Base-by-base conservation (phyloP, 768 basidiomycete species). In the Mycena galericulata region DNA sequence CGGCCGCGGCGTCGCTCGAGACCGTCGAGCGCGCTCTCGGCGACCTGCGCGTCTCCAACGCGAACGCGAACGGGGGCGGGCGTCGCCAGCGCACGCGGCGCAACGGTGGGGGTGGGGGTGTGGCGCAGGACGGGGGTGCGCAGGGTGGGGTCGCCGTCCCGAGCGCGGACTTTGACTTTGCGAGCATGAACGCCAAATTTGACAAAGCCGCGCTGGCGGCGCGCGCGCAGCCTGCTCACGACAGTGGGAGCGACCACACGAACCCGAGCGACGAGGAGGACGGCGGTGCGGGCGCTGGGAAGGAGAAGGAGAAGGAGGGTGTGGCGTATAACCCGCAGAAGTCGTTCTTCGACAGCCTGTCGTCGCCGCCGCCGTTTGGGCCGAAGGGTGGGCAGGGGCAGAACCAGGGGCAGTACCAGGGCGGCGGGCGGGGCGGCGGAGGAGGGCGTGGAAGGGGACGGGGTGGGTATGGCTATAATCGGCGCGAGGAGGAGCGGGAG, bases 401-500 rank as follows among this genome's bases (percentile, higher is more conserved):
- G 77, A 20, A 75, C 83, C 30, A n/a, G 78, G 84, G 20, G 80
- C 66, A 46, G 73, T 72, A 8, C 75, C 67, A 67, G 40, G 62
- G 68, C 40, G 69, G 75, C 29, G 76, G 77, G n/a, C 26, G 62
- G 45, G 46, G 47, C 8, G 84, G 88, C 0, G 81, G 85, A 73
- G 83, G 29, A 18, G 79, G 85, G 15, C 81, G 84, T 3, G 72
- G 83, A 7, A 77, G 83, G 14, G 72, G 78, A 0, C 80, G 85
- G 12, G 84, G 85, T 1, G 80, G 80, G 40, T 84, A 79, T 0
- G 93, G 90, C 1, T 82, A 90, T 58, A 92, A 88, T 72, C 84
- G 93, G 72, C 80, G 94, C 47, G 93, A 95, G 72, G 94, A 95
- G 73, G 94, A 95, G 75, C 80, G 94, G 67, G 92, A 94, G 78